phyloP scores from a whole-genome alignment of 345 rosid species.

The Gossypium australe region DNA sequence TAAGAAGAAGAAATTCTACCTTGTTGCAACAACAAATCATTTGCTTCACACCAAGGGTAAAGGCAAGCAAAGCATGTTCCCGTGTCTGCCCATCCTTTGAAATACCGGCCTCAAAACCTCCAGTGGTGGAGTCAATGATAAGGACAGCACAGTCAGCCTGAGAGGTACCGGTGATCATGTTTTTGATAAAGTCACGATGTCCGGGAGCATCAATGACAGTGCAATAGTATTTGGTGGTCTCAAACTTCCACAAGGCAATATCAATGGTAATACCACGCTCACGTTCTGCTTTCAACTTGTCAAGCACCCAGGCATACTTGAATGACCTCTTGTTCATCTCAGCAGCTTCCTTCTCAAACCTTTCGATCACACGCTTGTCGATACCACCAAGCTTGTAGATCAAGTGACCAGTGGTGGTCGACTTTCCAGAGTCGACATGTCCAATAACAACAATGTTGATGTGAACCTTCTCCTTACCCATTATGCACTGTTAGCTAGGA shows the following conservation, averaged over 20 bases:
- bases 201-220: conserved; percentile 94
- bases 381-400: conserved; percentile 10
- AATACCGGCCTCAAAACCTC: conserved; percentile 82
- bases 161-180: conserved; percentile 79
- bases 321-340: conserved; percentile 8
- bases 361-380: conserved; percentile 1
- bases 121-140: conserved; percentile 76
- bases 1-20: conserved; percentile 18
- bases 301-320: conserved; percentile 36
- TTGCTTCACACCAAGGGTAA: conserved; percentile 86
- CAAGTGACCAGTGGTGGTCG: conserved; percentile 9
- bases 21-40: conserved; percentile 90
- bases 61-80: conserved; percentile 83
- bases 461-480: conserved; percentile 2
- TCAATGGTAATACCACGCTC: conserved; percentile 94
- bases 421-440: conserved; percentile 3
- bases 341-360: conserved; percentile 6
- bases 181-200: conserved; percentile 77
- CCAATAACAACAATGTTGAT: conserved; percentile 1
- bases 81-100: conserved; percentile 87
- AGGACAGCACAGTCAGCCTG: conserved; percentile 86
- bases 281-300: conserved; percentile 95
- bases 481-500: not conserved
- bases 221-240: conserved; percentile 88
- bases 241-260: conserved; percentile 87